Percentiles rank a stretch among this genome's conserved stretches.
These are phyloP conservation scores for Letharia columbiana DNA, from an alignment of 495 filamentous ascomycete genomes.

Conservation along the genomic window DNA sequence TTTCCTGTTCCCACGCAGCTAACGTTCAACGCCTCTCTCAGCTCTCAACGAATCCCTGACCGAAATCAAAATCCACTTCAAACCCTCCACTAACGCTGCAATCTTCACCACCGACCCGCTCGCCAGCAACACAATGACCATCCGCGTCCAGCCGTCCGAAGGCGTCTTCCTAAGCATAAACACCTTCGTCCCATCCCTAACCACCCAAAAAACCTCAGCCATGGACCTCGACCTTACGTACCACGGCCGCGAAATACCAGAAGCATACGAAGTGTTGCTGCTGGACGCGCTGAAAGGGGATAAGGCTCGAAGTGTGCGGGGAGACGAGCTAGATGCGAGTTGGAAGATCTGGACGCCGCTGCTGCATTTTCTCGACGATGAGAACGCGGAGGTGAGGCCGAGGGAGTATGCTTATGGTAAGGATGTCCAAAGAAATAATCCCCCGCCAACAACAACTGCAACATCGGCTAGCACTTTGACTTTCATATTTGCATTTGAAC, in stretches of 20 bases:
- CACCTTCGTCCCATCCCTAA: constrained; percentile 72
- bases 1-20: not conserved
- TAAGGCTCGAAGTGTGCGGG: constrained; percentile 79
- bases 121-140: constrained; percentile 74
- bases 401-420: constrained; percentile 85
- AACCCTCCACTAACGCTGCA: constrained; percentile 66
- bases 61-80: constrained; percentile 81
- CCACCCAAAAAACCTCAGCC: constrained; percentile 78
- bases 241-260: constrained; percentile 72
- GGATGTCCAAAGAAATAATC: constrained; percentile 23
- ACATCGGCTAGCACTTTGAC: not conserved
- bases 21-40: constrained; percentile 15
- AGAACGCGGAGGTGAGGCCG: constrained; percentile 65
- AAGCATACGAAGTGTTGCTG: constrained; percentile 79
- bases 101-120: constrained; percentile 68
- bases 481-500: not conserved
- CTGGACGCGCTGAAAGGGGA: constrained; percentile 77
- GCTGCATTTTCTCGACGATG: constrained; percentile 73
- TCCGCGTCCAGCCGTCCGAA: constrained; percentile 82
- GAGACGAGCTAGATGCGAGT: constrained; percentile 75
- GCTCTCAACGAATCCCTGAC: constrained; percentile 84
- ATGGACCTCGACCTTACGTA: constrained; percentile 82
- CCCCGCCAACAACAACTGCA: not conserved
- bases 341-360: constrained; percentile 83
- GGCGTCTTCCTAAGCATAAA: constrained; percentile 88